Percentiles rank a stretch among this genome's conserved stretches.
Conservation (phyloP, 305 asterid genomes). For the Salvia sclarea region DNA sequence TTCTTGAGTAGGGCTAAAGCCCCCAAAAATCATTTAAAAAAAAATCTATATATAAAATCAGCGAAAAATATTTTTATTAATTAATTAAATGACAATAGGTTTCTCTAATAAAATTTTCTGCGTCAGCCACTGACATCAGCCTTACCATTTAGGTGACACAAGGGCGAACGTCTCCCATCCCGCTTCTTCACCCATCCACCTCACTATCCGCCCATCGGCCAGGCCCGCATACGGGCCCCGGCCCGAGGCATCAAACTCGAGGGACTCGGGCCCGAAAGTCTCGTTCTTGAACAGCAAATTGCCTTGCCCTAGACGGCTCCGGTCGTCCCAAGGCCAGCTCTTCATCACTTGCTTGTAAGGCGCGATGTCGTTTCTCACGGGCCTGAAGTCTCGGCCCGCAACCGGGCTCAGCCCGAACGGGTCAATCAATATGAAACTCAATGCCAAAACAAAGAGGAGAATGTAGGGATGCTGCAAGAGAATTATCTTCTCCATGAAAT, state of each 20-base stretch:
- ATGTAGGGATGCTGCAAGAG: constrained; percentile 55
- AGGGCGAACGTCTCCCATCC: constrained; percentile 94
- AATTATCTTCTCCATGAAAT: constrained; percentile 56
- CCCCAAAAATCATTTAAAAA: no score
- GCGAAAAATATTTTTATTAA: no score
- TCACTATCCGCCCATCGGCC: constrained; percentile 85
- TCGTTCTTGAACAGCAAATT: constrained; percentile 61
- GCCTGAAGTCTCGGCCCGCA: constrained; percentile 65
- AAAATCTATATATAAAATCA: no score
- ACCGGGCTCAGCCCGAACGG: constrained; percentile 79
- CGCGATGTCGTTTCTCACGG: constrained; percentile 71
- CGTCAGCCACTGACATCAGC: background rate
- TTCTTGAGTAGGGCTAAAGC: no score
- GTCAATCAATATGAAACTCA: constrained; percentile 60
- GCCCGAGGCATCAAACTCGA: constrained; percentile 77
- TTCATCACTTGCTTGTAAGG: constrained; percentile 62
- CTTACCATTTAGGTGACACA: constrained; percentile 64
- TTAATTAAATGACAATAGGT: no score
- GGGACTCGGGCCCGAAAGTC: constrained; percentile 77
- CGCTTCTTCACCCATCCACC: constrained; percentile 72
- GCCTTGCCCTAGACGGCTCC: constrained; percentile 62
- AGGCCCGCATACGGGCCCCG: constrained; percentile 84
- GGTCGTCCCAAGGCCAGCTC: constrained; percentile 69
- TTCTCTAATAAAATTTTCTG: no score
- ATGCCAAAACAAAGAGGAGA: constrained; percentile 38